phyloP scores from a whole-genome alignment of 1,284 basidiomycete genomes.

The Trametes polyzona region DNA sequence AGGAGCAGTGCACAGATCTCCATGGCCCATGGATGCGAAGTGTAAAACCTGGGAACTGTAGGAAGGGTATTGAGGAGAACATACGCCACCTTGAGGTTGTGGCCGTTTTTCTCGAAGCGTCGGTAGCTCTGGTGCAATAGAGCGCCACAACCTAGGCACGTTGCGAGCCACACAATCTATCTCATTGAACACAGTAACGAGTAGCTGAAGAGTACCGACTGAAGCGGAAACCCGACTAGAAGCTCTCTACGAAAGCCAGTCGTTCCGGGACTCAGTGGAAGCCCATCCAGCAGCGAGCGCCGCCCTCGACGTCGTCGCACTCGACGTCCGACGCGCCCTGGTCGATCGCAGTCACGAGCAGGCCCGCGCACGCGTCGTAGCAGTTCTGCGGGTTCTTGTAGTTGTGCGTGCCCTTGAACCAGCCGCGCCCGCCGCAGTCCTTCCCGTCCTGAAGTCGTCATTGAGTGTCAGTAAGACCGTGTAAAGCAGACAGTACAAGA shows the following conservation, averaged over 20 bases:
- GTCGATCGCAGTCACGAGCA: slow-evolving; percentile 1
- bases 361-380: slow-evolving; percentile 5
- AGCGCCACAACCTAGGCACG: no score
- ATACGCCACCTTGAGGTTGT: no score
- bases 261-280: not conserved
- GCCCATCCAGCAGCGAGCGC: slow-evolving; percentile 11
- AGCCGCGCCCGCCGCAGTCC: not conserved
- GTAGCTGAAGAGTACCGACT: not conserved
- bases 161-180: no score
- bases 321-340: slow-evolving; percentile 7
- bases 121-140: no score
- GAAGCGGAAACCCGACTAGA: not conserved
- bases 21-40: no score
- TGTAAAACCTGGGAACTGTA: no score
- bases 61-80: no score
- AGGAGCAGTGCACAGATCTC: no score
- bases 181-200: not conserved
- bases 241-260: no score
- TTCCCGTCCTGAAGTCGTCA: not conserved
- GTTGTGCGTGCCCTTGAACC: not conserved
- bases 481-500: not conserved
- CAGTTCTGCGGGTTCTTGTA: slow-evolving; percentile 7
- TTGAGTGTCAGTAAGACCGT: not conserved
- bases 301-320: slow-evolving; percentile 4
- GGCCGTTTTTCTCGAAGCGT: no score